phyloP scores from a whole-genome alignment of 805 yeast species.

The Saccharomycopsis oosterbeekiorum region DNA sequence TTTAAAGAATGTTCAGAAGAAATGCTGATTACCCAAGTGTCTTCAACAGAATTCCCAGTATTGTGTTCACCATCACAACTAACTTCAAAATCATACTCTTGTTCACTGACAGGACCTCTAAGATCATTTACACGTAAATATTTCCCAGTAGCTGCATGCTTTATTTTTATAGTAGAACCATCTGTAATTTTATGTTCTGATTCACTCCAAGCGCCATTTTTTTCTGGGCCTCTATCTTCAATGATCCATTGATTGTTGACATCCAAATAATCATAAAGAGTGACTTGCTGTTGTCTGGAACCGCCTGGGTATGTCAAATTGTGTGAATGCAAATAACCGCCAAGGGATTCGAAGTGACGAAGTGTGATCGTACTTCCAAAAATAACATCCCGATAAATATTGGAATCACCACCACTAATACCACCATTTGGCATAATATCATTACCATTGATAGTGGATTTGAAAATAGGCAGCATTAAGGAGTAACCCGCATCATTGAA shows the following conservation, averaged over 20 bases:
- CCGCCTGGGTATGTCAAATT: slow-evolving; percentile 52
- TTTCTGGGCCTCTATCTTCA: slow-evolving; percentile 34
- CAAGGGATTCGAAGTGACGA: slow-evolving; percentile 39
- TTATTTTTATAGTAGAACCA: slow-evolving; percentile 52
- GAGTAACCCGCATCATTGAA: slow-evolving; percentile 25
- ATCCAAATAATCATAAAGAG: slow-evolving; percentile 55
- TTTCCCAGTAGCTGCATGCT: slow-evolving; percentile 59
- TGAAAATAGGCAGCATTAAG: slow-evolving; percentile 13
- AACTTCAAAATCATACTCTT: slow-evolving; percentile 82
- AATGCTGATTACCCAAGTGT: background rate
- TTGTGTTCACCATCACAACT: slow-evolving; percentile 52
- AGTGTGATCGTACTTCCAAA: slow-evolving; percentile 31
- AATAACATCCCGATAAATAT: slow-evolving; percentile 34
- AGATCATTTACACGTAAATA: slow-evolving; percentile 53
- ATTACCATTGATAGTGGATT: slow-evolving; percentile 11
- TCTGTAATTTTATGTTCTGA: slow-evolving; percentile 35
- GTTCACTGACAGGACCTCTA: slow-evolving; percentile 84
- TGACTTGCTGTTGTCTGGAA: slow-evolving; percentile 67
- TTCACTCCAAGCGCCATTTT: slow-evolving; percentile 22
- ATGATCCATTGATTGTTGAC: slow-evolving; percentile 65
- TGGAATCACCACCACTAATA: slow-evolving; percentile 27
- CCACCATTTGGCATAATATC: slow-evolving; percentile 45
- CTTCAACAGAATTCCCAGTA: background rate
- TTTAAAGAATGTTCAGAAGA: background rate
- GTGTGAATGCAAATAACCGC: slow-evolving; percentile 79